Evolutionary conservation across 495 filamentous ascomycete genomes (phyloP).

Genomic region (Tuber aestivum): DNA sequence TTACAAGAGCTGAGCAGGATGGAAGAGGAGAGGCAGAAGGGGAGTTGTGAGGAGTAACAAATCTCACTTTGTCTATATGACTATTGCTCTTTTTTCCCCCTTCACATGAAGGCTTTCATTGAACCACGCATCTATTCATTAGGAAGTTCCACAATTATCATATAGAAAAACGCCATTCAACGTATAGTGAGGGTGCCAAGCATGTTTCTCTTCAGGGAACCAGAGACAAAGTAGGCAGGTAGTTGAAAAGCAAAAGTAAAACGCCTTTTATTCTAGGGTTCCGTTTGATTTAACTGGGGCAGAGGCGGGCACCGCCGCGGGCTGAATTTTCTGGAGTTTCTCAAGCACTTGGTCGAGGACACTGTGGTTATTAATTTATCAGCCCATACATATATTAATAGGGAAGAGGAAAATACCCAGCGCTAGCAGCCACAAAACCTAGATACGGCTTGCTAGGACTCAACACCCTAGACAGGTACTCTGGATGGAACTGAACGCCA

Average conservation of each 20-base stretch:
- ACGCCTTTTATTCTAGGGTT: conserved; percentile 11
- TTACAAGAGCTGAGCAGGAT: conserved; percentile 20
- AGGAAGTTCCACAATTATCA: background rate
- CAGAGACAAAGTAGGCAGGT: conserved; percentile 1
- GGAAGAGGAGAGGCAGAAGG: background rate
- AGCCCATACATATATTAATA: too few relatives aligned
- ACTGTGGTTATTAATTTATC: conserved; percentile 14
- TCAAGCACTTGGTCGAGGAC: conserved; percentile 30
- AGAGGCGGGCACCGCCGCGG: background rate
- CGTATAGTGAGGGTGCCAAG: conserved; percentile 6
- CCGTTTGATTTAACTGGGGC: conserved; percentile 12
- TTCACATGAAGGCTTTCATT: background rate
- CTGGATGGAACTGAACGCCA: conserved; percentile 83
- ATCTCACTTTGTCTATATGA: conserved; percentile 6
- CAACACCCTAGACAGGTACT: conserved; percentile 69
- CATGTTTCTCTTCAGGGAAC: conserved; percentile 6
- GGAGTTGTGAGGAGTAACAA: conserved; percentile 11
- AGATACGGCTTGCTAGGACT: conserved; percentile 72
- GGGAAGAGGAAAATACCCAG: conserved; percentile 45
- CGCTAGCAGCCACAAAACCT: conserved; percentile 75
- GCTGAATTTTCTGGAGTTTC: background rate
- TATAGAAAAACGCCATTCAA: conserved; percentile 18
- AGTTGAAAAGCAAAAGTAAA: conserved; percentile 8
- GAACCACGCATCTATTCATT: background rate
- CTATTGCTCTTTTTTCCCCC: conserved; percentile 14